phyloP scores from a whole-genome alignment of 345 rosid species.

The Eucalyptus marginata region DNA sequence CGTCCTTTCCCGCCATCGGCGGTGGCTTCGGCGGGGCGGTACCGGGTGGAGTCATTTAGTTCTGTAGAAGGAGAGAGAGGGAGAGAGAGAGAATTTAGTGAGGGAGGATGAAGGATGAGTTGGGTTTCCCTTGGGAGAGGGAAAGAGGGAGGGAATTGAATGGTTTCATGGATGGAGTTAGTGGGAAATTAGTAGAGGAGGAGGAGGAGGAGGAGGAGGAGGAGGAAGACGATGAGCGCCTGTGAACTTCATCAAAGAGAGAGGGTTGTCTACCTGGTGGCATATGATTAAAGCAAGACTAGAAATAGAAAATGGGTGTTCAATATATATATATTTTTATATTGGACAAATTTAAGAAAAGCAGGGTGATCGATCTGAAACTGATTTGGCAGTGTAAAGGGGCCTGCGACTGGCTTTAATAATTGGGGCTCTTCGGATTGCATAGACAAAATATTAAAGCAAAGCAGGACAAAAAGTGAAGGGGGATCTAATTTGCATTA shows the following conservation, averaged over 20 bases:
- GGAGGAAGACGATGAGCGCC: constrained; percentile 11
- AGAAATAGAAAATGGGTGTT: background rate
- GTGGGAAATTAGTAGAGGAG: background rate
- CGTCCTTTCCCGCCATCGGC: background rate
- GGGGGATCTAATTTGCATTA: background rate
- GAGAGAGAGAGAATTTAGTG: background rate
- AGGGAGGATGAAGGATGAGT: background rate
- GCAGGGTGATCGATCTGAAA: background rate
- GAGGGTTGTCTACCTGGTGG: background rate
- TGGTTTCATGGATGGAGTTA: constrained; percentile 42
- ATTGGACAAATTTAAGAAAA: background rate
- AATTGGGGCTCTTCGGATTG: background rate
- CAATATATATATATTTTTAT: background rate
- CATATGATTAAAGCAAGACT: background rate
- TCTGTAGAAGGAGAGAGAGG: background rate
- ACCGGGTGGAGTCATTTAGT: background rate
- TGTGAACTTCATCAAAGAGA: constrained; percentile 55
- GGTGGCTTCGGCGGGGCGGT: background rate
- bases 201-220: background rate
- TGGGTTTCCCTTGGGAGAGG: background rate
- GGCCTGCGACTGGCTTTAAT: background rate
- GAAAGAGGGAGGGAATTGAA: constrained; percentile 2
- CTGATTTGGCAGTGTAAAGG: background rate
- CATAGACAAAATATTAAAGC: background rate
- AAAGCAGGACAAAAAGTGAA: background rate